Evolutionary conservation across 352 stramenopile species (phyloP).

Genomic region (Phytophthora europaea): DNA sequence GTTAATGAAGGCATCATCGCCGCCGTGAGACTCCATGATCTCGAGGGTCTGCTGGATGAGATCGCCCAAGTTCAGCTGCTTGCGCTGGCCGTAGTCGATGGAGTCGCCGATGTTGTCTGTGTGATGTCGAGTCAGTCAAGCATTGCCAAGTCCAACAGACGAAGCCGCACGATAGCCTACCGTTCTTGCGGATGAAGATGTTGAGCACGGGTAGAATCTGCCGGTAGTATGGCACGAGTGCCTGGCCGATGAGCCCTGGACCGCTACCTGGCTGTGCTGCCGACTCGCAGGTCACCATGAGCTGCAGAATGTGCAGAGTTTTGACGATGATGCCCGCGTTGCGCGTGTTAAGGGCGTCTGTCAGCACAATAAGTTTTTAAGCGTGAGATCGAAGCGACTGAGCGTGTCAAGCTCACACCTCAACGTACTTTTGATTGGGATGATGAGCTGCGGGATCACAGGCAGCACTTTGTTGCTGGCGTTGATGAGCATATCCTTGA

Average conservation of each 20-base stretch:
- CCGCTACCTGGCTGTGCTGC: constrained; percentile 83
- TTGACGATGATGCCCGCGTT: constrained; percentile 96
- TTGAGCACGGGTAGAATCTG: constrained; percentile 98
- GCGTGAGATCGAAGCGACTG: background rate
- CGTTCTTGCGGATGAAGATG: constrained; percentile 98
- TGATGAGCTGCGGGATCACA: constrained; percentile 98
- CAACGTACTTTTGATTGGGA: constrained; percentile 96
- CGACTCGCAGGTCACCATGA: constrained; percentile 95
- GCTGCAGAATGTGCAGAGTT: constrained; percentile 97
- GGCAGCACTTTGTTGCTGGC: constrained; percentile 96
- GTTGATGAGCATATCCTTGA: constrained; percentile 98
- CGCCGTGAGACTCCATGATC: constrained; percentile 96
- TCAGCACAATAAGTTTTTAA: background rate
- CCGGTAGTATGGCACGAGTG: constrained; percentile 98
- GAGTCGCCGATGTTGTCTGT: constrained; percentile 96
- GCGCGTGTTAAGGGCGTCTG: constrained; percentile 94
- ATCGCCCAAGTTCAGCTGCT: constrained; percentile 96
- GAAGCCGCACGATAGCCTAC: constrained; percentile 33
- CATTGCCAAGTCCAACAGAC: background rate
- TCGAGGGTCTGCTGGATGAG: constrained; percentile 98
- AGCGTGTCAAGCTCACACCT: background rate
- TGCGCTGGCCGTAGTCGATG: constrained; percentile 97
- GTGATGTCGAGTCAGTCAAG: background rate
- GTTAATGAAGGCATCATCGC: constrained; percentile 98
- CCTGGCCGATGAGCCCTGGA: constrained; percentile 93